These are phyloP conservation scores for Neospermospora avenae DNA, from an alignment of 2,329 filamentous ascomycete genomes.

Conservation along the genomic window DNA sequence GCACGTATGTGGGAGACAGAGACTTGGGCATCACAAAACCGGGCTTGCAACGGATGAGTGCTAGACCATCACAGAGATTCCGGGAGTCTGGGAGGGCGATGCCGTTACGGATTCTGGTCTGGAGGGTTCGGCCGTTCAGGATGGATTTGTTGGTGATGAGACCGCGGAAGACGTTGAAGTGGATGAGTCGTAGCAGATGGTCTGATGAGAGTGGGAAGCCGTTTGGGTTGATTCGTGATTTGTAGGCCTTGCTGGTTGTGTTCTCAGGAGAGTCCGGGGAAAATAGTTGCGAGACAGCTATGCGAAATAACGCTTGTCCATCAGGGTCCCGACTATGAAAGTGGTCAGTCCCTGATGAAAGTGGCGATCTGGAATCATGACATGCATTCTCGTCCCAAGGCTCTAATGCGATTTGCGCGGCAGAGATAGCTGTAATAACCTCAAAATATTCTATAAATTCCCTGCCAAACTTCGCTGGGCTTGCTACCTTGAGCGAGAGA, in stretches of 20 bases:
- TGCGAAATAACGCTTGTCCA: background rate
- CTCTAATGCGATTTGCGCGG: background rate
- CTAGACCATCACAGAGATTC: constrained; percentile 17
- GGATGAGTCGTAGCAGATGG: constrained; percentile 27
- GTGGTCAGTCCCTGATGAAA: background rate
- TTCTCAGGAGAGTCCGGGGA: background rate
- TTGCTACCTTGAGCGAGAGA: background rate
- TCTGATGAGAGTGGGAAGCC: constrained; percentile 21
- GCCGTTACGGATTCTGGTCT: background rate
- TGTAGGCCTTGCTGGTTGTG: background rate
- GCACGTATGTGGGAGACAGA: constrained; percentile 19
- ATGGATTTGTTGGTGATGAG: constrained; percentile 23
- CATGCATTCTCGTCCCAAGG: background rate
- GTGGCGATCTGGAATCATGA: background rate
- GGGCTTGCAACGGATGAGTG: constrained; percentile 11
- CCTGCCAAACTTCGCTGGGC: background rate
- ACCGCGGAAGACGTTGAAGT: constrained; percentile 25
- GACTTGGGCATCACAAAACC: constrained; percentile 12
- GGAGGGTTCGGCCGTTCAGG: constrained; percentile 9
- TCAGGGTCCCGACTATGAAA: background rate
- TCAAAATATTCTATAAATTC: background rate
- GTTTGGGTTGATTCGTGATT: background rate
- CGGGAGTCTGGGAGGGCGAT: background rate
- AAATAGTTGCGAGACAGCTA: background rate
- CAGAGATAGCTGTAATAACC: background rate